These are phyloP conservation scores for Lipomyces anomalus DNA, from an alignment of 805 yeast genomes.

Conservation along the genomic window DNA sequence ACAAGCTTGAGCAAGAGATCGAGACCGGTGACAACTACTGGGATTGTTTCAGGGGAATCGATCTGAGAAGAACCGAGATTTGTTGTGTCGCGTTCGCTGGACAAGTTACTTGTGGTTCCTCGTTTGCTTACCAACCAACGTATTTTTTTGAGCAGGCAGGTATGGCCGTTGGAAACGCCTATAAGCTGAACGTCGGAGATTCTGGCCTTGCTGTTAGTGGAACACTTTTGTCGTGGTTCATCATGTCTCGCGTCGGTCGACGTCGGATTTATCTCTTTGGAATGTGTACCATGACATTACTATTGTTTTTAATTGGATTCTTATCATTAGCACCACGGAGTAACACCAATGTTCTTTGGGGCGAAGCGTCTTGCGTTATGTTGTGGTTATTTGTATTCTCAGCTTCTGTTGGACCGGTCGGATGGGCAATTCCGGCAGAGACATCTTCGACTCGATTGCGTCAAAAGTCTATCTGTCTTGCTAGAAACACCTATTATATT, in stretches of 20 bases:
- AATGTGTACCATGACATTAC: neutral
- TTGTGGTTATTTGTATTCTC: neutral
- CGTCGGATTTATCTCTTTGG: neutral
- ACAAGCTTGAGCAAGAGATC: conserved; percentile 9
- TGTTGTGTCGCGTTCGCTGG: no score
- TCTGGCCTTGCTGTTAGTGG: neutral
- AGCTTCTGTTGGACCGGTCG: neutral
- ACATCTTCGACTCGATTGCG: conserved; percentile 40
- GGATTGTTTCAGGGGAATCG: neutral
- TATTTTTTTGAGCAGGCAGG: neutral
- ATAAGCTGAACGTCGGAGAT: neutral
- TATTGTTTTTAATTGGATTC: neutral
- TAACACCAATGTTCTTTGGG: neutral
- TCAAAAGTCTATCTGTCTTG: conserved; percentile 39
- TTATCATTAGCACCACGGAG: neutral
- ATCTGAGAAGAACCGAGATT: neutral
- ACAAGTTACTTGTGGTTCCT: no score
- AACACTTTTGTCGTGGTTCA: neutral
- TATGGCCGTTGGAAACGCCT: neutral
- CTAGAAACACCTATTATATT: conserved; percentile 33
- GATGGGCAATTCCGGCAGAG: conserved; percentile 39
- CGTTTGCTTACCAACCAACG: no score
- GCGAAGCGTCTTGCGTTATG: neutral
- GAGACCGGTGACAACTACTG: conserved; percentile 1
- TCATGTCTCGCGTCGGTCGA: neutral